phyloP scores from a whole-genome alignment of 1,139 yeast genomes.

The Hyphopichia fennica region DNA sequence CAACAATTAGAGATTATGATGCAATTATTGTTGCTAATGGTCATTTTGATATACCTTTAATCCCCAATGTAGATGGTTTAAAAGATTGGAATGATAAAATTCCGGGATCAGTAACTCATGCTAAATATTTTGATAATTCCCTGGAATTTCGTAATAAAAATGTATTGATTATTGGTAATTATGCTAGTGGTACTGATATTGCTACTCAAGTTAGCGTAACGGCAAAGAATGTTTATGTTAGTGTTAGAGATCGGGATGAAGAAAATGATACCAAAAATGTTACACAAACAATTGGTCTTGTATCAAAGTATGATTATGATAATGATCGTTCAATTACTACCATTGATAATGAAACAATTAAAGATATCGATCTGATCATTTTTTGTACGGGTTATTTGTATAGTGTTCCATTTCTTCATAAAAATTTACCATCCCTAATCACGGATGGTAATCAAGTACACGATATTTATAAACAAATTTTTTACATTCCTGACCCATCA shows the following conservation, averaged over 20 bases:
- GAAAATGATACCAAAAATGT: conserved; percentile 19
- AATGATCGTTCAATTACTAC: conserved; percentile 25
- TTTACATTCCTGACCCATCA: conserved; percentile 46
- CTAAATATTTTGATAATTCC: conserved; percentile 41
- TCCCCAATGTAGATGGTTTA: conserved; percentile 45
- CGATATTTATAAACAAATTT: conserved; percentile 42
- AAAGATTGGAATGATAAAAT: conserved; percentile 31
- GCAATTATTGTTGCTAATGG: conserved; percentile 50
- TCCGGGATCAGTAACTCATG: conserved; percentile 40
- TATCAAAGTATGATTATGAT: conserved; percentile 28
- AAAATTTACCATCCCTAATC: conserved; percentile 23
- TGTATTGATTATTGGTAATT: conserved; percentile 50
- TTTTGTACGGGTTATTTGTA: conserved; percentile 53
- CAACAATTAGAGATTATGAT: conserved; percentile 30
- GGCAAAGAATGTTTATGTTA: conserved; percentile 37
- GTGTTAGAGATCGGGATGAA: conserved; percentile 17
- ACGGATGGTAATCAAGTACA: conserved; percentile 33
- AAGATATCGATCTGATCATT: conserved; percentile 37
- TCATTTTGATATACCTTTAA: conserved; percentile 45
- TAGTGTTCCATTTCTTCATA: conserved; percentile 40
- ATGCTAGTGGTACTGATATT: conserved; percentile 49
- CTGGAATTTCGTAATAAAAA: conserved; percentile 29
- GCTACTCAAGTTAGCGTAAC: conserved; percentile 43
- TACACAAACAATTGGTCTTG: conserved; percentile 22
- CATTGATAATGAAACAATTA: conserved; percentile 22